Percentiles rank a stretch among this genome's conserved stretches.
Conservation (phyloP, 2,329 filamentous ascomycete genomes). For the Podosphaera fusca region DNA sequence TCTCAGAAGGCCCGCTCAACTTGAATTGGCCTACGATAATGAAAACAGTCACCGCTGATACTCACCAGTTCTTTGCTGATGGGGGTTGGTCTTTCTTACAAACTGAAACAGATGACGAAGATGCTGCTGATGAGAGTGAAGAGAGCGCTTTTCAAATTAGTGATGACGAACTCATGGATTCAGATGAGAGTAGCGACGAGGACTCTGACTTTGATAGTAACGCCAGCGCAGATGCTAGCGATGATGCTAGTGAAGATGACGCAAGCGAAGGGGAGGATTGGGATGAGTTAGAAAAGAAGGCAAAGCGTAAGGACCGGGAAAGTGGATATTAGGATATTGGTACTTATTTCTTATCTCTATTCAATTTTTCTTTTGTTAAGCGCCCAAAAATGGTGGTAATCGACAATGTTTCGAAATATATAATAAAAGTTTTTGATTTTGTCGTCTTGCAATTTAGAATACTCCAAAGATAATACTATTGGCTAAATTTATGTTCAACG, state of each 20-base stretch:
- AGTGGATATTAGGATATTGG: conserved; percentile 12
- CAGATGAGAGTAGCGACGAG: conserved; percentile 63
- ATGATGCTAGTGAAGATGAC: conserved; percentile 48
- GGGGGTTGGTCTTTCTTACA: conserved; percentile 89
- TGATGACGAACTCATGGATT: conserved; percentile 52
- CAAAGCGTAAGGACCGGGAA: conserved; percentile 59
- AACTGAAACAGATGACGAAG: conserved; percentile 71
- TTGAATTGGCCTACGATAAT: conserved; percentile 98
- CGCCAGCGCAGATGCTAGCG: conserved; percentile 58
- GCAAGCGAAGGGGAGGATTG: conserved; percentile 72
- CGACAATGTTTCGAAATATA: too few species aligned
- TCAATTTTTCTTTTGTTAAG: too few species aligned
- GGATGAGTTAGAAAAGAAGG: conserved; percentile 87
- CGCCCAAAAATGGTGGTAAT: too few species aligned
- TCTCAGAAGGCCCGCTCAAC: conserved; percentile 83
- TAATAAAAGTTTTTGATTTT: too few species aligned
- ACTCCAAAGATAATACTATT: too few species aligned
- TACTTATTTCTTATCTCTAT: not conserved
- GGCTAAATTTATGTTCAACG: too few species aligned
- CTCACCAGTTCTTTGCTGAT: conserved; percentile 84
- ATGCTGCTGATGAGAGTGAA: conserved; percentile 54
- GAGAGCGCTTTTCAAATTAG: conserved; percentile 83
- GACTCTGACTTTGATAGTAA: conserved; percentile 89
- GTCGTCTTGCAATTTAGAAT: too few species aligned
- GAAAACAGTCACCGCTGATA: conserved; percentile 91